A percentile compares a stretch with the other conserved stretches of the same genome.
Evolutionary conservation across 2,329 filamentous ascomycete genomes (phyloP).

Genomic region (Beauveria brongniartii): DNA sequence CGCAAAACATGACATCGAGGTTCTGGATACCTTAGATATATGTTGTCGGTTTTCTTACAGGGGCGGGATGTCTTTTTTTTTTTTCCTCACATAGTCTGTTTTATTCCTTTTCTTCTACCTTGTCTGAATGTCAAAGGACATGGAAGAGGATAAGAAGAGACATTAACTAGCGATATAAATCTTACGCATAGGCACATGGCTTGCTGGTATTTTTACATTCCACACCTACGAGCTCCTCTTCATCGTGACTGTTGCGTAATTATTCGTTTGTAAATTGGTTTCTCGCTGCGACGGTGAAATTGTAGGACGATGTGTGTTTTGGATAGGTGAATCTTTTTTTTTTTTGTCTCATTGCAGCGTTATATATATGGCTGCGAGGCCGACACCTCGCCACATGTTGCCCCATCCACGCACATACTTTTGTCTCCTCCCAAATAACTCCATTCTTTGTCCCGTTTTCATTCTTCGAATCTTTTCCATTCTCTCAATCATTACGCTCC

Average conservation of each 20-base stretch:
- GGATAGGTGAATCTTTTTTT: background rate
- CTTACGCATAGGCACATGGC: background rate
- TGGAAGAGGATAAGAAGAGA: background rate
- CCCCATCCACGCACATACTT: slow-evolving; percentile 5
- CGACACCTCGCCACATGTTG: background rate
- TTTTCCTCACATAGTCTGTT: background rate
- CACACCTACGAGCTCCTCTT: background rate
- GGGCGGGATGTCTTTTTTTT: background rate
- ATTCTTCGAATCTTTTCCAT: background rate
- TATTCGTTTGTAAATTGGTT: too few species aligned
- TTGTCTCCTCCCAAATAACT: background rate
- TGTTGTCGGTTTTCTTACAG: background rate
- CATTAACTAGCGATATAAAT: background rate
- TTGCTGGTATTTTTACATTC: background rate
- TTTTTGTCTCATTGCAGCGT: slow-evolving; percentile 10
- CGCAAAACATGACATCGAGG: background rate
- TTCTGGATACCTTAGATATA: background rate
- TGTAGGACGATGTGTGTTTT: too few species aligned
- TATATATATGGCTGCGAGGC: slow-evolving; percentile 12
- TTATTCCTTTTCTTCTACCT: slow-evolving; percentile 11
- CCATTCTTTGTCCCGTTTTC: background rate
- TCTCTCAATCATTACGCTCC: background rate
- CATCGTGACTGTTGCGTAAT: background rate
- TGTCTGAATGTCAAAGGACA: background rate
- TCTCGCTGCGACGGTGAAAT: too few species aligned